These are phyloP conservation scores for Cucurbita argyrosperma DNA, from an alignment of 306 rosid species.

Conservation along the genomic window DNA sequence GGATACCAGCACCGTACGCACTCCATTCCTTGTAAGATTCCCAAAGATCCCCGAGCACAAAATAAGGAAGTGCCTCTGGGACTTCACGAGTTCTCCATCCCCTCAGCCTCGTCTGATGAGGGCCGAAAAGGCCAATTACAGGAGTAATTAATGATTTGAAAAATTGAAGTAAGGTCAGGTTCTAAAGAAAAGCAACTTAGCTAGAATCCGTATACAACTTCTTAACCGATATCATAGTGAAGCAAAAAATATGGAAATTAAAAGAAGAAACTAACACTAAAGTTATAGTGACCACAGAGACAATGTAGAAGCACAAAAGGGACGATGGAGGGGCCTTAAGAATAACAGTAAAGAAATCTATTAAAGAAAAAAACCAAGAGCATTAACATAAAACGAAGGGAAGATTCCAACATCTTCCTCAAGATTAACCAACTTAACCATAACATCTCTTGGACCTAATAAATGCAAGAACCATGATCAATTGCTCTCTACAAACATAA, in stretches of 20 bases:
- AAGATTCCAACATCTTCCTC: not conserved
- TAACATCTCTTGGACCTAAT: not conserved
- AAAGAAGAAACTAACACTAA: not conserved
- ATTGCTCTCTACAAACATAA: not conserved
- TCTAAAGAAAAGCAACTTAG: not conserved
- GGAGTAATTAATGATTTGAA: not conserved
- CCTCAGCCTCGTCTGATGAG: slow-evolving; percentile 35
- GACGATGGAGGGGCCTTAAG: no score
- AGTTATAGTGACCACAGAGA: not conserved
- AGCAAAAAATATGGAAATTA: not conserved
- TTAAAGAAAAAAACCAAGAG: not conserved
- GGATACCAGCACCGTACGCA: slow-evolving; percentile 78
- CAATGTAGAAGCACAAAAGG: not conserved
- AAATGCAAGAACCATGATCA: not conserved
- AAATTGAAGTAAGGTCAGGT: not conserved
- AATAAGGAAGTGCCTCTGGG: slow-evolving; percentile 47
- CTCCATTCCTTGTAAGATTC: slow-evolving; percentile 85
- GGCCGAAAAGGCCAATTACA: not conserved
- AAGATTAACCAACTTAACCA: not conserved
- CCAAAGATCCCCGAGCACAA: slow-evolving; percentile 80
- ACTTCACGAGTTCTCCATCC: slow-evolving; percentile 38
- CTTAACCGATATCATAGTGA: not conserved
- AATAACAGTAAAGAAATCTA: not conserved
- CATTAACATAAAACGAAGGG: not conserved
- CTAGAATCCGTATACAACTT: not conserved